Percentiles rank a stretch among this genome's conserved stretches.
Evolutionary conservation across 2,329 filamentous ascomycete genomes (phyloP).

Genomic region (Colletotrichum lupini): DNA sequence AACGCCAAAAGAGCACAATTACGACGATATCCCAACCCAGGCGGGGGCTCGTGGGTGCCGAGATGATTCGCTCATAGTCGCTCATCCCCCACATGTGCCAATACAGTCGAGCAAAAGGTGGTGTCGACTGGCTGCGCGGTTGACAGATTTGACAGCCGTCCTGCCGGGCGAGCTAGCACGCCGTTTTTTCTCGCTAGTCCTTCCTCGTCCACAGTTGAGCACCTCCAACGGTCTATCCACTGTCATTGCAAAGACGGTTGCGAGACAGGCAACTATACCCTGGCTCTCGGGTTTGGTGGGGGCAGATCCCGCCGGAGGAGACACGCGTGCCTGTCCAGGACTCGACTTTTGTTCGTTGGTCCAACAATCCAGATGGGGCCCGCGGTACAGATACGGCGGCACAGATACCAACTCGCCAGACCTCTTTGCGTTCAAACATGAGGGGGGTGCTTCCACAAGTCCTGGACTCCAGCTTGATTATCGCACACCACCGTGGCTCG

Average conservation of each 20-base stretch:
- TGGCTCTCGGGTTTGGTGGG: not conserved
- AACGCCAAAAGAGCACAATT: not conserved
- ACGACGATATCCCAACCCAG: not conserved
- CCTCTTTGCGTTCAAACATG: not conserved
- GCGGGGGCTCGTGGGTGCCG: not conserved
- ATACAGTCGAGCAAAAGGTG: not conserved
- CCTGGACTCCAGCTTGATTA: not conserved
- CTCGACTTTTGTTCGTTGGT: not conserved
- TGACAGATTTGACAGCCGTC: conserved; percentile 11
- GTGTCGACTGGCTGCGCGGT: not conserved
- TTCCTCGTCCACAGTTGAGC: not conserved
- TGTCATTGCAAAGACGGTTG: not conserved
- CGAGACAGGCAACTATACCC: not conserved
- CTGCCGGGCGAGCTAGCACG: not conserved
- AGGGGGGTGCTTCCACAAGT: not conserved
- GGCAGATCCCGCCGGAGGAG: not conserved
- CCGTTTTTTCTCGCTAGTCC: not conserved
- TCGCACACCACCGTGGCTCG: not conserved
- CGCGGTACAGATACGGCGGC: not conserved
- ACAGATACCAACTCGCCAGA: not conserved
- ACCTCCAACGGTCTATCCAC: not conserved
- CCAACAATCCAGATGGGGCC: not conserved
- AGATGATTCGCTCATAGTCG: conserved; percentile 4
- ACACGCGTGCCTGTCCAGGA: not conserved
- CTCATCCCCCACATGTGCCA: not conserved